These are phyloP conservation scores for Fusarium miscanthi DNA, from an alignment of 2,329 filamentous ascomycete species.

Conservation along the genomic window DNA sequence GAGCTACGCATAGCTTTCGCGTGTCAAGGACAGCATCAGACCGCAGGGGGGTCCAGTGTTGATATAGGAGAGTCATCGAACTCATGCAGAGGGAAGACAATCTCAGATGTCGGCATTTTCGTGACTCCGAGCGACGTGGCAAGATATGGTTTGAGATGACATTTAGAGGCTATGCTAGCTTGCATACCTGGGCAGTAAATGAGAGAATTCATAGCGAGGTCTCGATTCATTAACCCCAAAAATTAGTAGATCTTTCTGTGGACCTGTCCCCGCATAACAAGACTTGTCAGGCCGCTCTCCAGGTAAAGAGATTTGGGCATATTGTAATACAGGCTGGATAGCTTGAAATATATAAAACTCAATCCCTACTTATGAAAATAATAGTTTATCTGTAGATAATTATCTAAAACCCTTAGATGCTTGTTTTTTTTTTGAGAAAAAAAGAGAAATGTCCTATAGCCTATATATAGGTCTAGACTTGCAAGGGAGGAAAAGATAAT, in stretches of 20 bases:
- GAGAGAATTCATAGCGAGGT: not conserved
- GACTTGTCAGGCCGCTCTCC: not conserved
- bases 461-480: not conserved
- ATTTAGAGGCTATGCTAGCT: not conserved
- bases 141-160: not conserved
- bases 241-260: not conserved
- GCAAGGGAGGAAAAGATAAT: not conserved
- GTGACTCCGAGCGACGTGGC: not conserved
- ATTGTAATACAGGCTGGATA: not conserved
- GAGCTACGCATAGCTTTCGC: not conserved
- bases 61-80: slow-evolving; percentile 4
- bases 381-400: no score
- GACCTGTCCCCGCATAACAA: not conserved
- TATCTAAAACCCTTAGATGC: no score
- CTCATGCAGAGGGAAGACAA: slow-evolving; percentile 1
- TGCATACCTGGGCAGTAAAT: not conserved
- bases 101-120: not conserved
- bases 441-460: no score
- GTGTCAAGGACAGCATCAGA: not conserved
- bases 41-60: not conserved
- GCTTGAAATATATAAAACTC: no score
- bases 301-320: not conserved
- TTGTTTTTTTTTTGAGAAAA: no score
- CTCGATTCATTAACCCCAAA: not conserved
- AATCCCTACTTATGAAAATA: not conserved